phyloP scores from a whole-genome alignment of 1,284 basidiomycete species.

The Stereum hirsutum region DNA sequence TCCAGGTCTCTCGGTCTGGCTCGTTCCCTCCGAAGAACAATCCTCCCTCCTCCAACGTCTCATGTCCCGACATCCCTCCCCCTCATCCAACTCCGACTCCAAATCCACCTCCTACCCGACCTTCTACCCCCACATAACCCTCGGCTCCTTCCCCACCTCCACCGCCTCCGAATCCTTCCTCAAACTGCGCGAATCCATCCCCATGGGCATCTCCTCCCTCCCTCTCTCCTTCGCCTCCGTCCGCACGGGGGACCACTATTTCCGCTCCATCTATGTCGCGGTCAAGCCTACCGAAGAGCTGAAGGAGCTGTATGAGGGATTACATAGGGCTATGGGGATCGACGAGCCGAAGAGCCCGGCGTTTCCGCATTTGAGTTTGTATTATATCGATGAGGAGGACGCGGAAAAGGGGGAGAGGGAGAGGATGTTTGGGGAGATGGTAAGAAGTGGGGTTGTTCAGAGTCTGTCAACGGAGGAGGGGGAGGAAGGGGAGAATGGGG shows the following conservation, averaged over 20 bases:
- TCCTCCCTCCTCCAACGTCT: slow-evolving; percentile 29
- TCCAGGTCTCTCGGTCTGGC: slow-evolving; percentile 51
- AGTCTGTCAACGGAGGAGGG: slow-evolving; percentile 11
- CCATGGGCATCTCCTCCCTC: slow-evolving; percentile 23
- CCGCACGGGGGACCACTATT: slow-evolving; percentile 50
- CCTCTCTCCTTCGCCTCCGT: slow-evolving; percentile 42
- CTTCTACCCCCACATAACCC: slow-evolving; percentile 64
- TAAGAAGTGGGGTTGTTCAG: slow-evolving; percentile 24
- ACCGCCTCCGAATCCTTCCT: slow-evolving; percentile 17
- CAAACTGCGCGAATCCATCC: slow-evolving; percentile 36
- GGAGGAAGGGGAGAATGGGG: slow-evolving; percentile 8
- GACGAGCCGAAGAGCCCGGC: slow-evolving; percentile 38
- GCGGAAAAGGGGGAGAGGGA: slow-evolving; percentile 22
- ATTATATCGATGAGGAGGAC: slow-evolving; percentile 58
- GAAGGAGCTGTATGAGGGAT: slow-evolving; percentile 33
- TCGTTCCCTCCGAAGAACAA: slow-evolving; percentile 39
- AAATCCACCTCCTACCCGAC: slow-evolving; percentile 38
- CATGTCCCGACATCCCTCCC: slow-evolving; percentile 33
- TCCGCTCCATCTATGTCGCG: slow-evolving; percentile 57
- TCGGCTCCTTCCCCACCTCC: slow-evolving; percentile 37
- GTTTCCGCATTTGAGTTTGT: slow-evolving; percentile 63
- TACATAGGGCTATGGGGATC: slow-evolving; percentile 33
- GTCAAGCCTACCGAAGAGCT: slow-evolving; percentile 37
- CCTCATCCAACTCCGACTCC: slow-evolving; percentile 16
- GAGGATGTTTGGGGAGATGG: slow-evolving; percentile 25